Percentiles rank a stretch among this genome's conserved stretches.
Evolutionary conservation across 495 filamentous ascomycete species (phyloP).

Genomic region (Cairneyella variabilis): DNA sequence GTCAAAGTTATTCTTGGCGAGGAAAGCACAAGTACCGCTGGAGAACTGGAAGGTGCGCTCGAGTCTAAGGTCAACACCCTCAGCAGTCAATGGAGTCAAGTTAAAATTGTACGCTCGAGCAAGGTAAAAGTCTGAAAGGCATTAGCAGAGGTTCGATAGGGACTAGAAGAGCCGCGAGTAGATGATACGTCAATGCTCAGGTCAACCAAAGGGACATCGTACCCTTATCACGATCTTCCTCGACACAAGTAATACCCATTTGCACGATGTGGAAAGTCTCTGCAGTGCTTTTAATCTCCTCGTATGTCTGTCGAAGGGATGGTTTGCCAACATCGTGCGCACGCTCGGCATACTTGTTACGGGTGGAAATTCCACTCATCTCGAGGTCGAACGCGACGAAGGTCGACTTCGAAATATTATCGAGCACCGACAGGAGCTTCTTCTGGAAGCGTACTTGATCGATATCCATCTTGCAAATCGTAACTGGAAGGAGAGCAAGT

Average conservation of each 20-base stretch:
- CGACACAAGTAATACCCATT: conserved; percentile 66
- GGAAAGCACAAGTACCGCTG: conserved; percentile 55
- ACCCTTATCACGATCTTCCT: conserved; percentile 48
- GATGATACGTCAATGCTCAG: background rate
- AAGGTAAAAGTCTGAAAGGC: conserved; percentile 46
- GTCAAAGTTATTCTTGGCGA: conserved; percentile 58
- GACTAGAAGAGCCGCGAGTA: background rate
- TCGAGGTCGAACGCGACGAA: conserved; percentile 77
- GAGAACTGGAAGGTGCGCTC: conserved; percentile 37
- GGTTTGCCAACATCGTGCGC: conserved; percentile 11
- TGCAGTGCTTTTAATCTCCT: conserved; percentile 59
- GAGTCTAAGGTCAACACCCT: conserved; percentile 22
- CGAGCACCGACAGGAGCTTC: conserved; percentile 55
- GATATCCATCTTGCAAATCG: conserved; percentile 70
- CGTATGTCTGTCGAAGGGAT: conserved; percentile 62
- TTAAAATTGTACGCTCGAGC: conserved; percentile 67
- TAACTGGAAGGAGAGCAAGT: too few relatives aligned
- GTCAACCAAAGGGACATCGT: conserved; percentile 1
- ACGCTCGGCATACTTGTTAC: conserved; percentile 23
- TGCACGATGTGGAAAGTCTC: conserved; percentile 72
- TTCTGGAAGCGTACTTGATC: conserved; percentile 47
- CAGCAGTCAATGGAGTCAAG: conserved; percentile 48
- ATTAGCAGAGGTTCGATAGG: background rate
- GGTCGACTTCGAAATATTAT: conserved; percentile 52
- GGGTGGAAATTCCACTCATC: conserved; percentile 60